Base-by-base conservation (phyloP, 805 yeast genomes). In the Saccharomycopsis fermentans region DNA sequence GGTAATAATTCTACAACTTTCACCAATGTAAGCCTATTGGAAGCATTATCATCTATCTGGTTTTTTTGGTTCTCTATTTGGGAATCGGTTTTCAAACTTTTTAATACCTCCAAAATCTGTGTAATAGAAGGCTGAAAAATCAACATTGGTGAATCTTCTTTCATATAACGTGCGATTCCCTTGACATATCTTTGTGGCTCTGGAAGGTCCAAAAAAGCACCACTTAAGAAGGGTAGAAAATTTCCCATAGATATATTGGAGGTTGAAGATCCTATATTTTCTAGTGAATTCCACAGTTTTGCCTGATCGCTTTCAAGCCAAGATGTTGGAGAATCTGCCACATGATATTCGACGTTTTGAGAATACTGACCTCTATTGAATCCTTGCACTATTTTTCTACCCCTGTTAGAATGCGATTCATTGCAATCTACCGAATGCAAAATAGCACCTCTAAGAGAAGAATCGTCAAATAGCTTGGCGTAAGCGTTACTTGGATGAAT, bases 111-210 rank as follows among this genome's bases (percentile, higher is more conserved):
- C 62, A 77, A 63, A 14, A 78, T 70, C 62, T 79, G 82, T 3
- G 79, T 73, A 1, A 79, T 70, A 19, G 81, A 76, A 0, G 83
- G 83, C 58, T 75, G 72, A 59, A 79, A 79, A 1, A 76, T 68
- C 9, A 78, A 62, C 36, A 79, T 55, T 6, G 78, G 77, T 5
- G 79, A 70, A 62, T 77, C 79, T 5, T 74, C 65, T 56, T 69
- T 70, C 60, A 79, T 60, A 52, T 69, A 63, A 9, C 66, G 59
- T 0, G 77, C 67, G 6, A 79, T 64, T 1, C 63, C 62, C 4
- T 58, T 57, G 26, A 79, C 57, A 32, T 76, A 71, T n/a, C 64
- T 63, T 14, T 71, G 70, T 16, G 76, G 71, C 35, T 70, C 73
- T 5, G 81, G 79, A 72, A 79, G 72, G 60, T 79, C 83, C 6